Evolutionary conservation across 345 rosid genomes (phyloP).

Genomic region (Hirschfeldia incana): DNA sequence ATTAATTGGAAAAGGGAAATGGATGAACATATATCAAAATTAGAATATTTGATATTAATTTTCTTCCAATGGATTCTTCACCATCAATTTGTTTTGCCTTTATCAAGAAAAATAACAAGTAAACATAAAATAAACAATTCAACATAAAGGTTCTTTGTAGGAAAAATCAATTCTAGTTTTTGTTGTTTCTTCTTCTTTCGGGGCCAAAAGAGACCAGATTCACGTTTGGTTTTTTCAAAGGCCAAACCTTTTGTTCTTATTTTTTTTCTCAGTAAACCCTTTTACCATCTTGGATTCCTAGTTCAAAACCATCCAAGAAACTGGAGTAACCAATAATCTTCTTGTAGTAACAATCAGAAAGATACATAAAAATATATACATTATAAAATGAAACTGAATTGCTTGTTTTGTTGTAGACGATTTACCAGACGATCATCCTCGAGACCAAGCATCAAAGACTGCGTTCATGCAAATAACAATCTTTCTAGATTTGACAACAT

Average conservation of each 20-base stretch:
- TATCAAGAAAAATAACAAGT: background rate
- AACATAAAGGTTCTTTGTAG: slow-evolving; percentile 14
- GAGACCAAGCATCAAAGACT: slow-evolving; percentile 60
- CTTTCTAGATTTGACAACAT: slow-evolving; percentile 67
- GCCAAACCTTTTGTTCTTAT: slow-evolving; percentile 23
- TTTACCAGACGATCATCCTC: slow-evolving; percentile 51
- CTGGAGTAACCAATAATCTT: slow-evolving; percentile 20
- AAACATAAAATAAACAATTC: slow-evolving; percentile 15
- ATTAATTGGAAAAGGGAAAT: slow-evolving; percentile 20
- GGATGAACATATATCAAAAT: too few relatives aligned
- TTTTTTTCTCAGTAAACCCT: slow-evolving; percentile 26
- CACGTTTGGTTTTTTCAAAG: slow-evolving; percentile 45
- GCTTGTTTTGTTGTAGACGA: slow-evolving; percentile 64
- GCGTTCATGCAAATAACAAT: slow-evolving; percentile 52
- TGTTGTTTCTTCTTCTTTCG: slow-evolving; percentile 29
- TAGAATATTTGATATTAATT: too few relatives aligned
- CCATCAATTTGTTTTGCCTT: slow-evolving; percentile 19
- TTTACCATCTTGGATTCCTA: slow-evolving; percentile 20
- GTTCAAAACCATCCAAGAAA: slow-evolving; percentile 17
- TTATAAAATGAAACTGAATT: slow-evolving; percentile 25
- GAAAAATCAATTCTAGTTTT: slow-evolving; percentile 6
- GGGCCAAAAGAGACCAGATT: slow-evolving; percentile 48
- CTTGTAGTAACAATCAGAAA: slow-evolving; percentile 34
- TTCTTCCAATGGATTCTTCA: slow-evolving; percentile 16
- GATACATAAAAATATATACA: slow-evolving; percentile 31